These are phyloP conservation scores for Diaporthe helianthi DNA, from an alignment of 2,329 filamentous ascomycete species.

Conservation along the genomic window DNA sequence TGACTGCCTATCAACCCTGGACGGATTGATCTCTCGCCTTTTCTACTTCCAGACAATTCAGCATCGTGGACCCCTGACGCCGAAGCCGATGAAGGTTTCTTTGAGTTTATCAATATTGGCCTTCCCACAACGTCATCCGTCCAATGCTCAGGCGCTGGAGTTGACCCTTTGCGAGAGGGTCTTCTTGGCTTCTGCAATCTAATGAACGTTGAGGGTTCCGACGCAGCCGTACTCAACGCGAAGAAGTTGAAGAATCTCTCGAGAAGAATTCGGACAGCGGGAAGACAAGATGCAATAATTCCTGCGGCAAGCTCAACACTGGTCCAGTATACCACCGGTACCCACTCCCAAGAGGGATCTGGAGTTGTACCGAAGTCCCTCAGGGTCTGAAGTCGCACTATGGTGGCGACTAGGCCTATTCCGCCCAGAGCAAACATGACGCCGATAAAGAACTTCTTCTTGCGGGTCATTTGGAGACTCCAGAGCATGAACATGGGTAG, in stretches of 20 bases:
- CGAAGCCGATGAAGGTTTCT: neutral
- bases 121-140: neutral
- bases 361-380: constrained; percentile 15
- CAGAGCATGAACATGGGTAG: constrained; percentile 33
- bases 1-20: neutral
- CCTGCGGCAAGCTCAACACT: constrained; percentile 33
- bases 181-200: neutral
- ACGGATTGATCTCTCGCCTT: constrained; percentile 4
- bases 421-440: constrained; percentile 34
- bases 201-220: constrained; percentile 1
- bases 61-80: neutral
- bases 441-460: constrained; percentile 30
- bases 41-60: neutral
- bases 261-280: constrained; percentile 30
- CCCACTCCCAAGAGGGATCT: constrained; percentile 25
- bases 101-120: neutral
- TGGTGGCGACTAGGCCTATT: constrained; percentile 30
- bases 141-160: neutral
- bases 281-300: constrained; percentile 33
- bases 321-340: constrained; percentile 32
- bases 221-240: neutral
- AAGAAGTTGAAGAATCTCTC: constrained; percentile 28
- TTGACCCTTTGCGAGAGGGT: constrained; percentile 1
- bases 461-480: constrained; percentile 32
- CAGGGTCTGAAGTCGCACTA: constrained; percentile 25